These are phyloP conservation scores for Theobroma cacao DNA, from an alignment of 345 rosid genomes.

Conservation along the genomic window DNA sequence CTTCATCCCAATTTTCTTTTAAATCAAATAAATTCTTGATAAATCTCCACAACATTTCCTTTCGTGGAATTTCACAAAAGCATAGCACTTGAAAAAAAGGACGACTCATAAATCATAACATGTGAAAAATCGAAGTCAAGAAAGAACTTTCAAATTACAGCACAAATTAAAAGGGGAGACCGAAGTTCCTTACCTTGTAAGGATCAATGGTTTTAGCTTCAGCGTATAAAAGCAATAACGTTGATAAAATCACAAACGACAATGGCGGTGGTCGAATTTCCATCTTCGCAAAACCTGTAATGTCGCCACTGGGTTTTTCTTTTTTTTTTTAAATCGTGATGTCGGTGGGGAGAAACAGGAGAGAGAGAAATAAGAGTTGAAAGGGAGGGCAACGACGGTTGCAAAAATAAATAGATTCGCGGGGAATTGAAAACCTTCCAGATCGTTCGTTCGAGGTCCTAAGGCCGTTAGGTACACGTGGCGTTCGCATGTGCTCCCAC, in stretches of 20 bases:
- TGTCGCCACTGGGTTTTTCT: neutral
- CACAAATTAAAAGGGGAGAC: neutral
- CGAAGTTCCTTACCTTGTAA: slow-evolving; percentile 51
- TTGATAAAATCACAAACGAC: slow-evolving; percentile 25
- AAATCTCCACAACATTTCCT: neutral
- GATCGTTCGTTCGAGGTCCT: slow-evolving; percentile 37
- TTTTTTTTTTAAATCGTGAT: neutral
- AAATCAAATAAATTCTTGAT: neutral
- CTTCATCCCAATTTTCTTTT: neutral
- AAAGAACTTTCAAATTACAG: neutral
- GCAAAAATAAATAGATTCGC: slow-evolving; percentile 30
- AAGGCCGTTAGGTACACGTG: slow-evolving; percentile 49
- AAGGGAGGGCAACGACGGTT: neutral
- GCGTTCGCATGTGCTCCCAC: slow-evolving; percentile 41
- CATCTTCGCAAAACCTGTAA: slow-evolving; percentile 27
- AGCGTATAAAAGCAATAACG: slow-evolving; percentile 25
- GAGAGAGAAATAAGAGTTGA: neutral
- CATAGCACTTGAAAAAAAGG: neutral
- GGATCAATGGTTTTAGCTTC: slow-evolving; percentile 64
- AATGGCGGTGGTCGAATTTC: slow-evolving; percentile 22
- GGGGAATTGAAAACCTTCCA: slow-evolving; percentile 29
- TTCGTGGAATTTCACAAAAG: neutral
- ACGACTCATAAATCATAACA: neutral
- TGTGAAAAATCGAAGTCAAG: neutral
- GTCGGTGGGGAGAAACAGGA: neutral